Evolutionary conservation across 2,329 filamentous ascomycete genomes (phyloP), one percentile per base, ranked within the genome.

Genomic region (Thermochaetoides dissita): DNA sequence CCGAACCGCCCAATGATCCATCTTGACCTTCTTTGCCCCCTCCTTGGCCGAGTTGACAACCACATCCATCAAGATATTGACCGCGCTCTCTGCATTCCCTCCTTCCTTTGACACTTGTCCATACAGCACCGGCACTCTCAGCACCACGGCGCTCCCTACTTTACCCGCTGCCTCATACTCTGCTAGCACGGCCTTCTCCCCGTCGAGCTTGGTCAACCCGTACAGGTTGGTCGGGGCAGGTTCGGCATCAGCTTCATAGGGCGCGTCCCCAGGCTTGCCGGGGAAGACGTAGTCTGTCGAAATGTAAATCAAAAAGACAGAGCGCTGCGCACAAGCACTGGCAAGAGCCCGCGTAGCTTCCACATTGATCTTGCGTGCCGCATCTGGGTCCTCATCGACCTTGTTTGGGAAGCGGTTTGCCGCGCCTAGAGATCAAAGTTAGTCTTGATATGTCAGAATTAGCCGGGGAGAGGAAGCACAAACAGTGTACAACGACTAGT

Each of bases 361-460:
- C 9, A 89, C 76, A 55, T 94, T 94, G 53, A 93, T 67, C 11
- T 71, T 71, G 46, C 72, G 74, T 3, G 86, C 84, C 41, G 76
- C 82, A 45, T 79, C 74, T 3, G 86, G 87, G 58, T 94, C 76
- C 49, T 75, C 72, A 53, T 87, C 81, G 55, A 87, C 89, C 57
- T 82, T 81, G 61, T 94, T 87, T 2, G 88, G 87, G 55, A 81
- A 93, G 47, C 85, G 78, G 60, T 94, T 88, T 37, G 87, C 87
- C 34, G 87, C 88, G 57, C 83, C 83, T 88, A 48, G 10, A 33
- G 29, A 36, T 12, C 38, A 32, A 6, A 3, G 29, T 7, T 8
- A 12, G 30, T 24, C 3, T 5, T 24, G 17, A 24, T 24, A 24
- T 24, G 17, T 5, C 17, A 24, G 17, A 5, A 3, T 24, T 24